Evolutionary conservation across 2,329 filamentous ascomycete species (phyloP).

Genomic region (Colletotrichum euphorbiae): DNA sequence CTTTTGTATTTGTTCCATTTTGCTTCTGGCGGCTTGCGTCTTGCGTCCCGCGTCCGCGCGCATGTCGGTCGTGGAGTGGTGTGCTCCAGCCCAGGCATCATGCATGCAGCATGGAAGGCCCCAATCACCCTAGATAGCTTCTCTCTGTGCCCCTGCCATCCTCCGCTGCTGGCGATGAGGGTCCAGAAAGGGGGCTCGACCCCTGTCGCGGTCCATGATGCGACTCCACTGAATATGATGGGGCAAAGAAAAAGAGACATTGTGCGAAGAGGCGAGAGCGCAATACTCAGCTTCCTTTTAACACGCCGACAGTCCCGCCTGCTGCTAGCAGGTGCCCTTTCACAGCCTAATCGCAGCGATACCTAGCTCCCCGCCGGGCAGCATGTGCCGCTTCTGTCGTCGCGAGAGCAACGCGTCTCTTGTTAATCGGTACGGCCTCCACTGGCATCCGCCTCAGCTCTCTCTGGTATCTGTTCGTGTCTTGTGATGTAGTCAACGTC

Average conservation of each 20-base stretch:
- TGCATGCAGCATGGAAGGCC: too few relatives aligned
- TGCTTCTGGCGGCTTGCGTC: too few relatives aligned
- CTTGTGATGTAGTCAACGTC: too few relatives aligned
- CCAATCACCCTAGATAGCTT: too few relatives aligned
- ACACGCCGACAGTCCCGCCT: neutral
- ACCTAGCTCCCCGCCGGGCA: too few relatives aligned
- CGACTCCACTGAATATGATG: neutral
- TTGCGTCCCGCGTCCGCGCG: too few relatives aligned
- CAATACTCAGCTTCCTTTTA: slow-evolving; percentile 8
- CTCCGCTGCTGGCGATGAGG: neutral
- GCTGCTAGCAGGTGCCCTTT: too few relatives aligned
- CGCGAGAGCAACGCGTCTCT: slow-evolving; percentile 38
- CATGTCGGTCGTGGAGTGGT: too few relatives aligned
- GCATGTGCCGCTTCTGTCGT: slow-evolving; percentile 14
- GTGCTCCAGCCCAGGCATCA: too few relatives aligned
- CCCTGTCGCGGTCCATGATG: neutral
- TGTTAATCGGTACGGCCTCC: slow-evolving; percentile 25
- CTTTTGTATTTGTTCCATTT: too few relatives aligned
- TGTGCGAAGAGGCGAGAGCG: neutral
- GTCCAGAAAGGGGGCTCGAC: neutral
- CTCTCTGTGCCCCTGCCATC: too few relatives aligned
- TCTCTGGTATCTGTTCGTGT: neutral
- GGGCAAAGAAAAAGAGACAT: neutral
- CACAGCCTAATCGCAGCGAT: too few relatives aligned
- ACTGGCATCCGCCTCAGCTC: slow-evolving; percentile 7